Base-by-base conservation (phyloP, 768 basidiomycete species). In the Favolaschia claudopus region DNA sequence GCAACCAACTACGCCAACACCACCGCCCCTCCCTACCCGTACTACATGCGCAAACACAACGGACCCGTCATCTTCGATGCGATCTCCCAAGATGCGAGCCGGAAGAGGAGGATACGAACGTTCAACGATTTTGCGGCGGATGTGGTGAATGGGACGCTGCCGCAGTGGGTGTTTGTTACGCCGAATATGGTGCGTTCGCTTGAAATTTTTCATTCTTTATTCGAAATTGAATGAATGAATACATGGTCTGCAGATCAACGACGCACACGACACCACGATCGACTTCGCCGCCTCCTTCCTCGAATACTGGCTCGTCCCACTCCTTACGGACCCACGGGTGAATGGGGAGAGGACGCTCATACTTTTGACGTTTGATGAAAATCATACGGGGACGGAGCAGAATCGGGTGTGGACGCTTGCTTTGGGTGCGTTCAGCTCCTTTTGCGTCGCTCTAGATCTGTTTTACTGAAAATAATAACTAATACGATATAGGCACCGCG, bases 321-420 rank as follows among this genome's bases (percentile, higher is more conserved):
- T 87, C 12, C 79, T 89, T 36, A 54, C 73, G 2, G 73, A 88
- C 69, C 43, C 72, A 7, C 71, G 73, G 48, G 88, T 89, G 73
- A 88, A 89, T 69, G 77, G 73, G 54, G 70, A 77, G 44, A 72
- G 68, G 20, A 88, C 88, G 1, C 73, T 89, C 47, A 82, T 89
- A 64, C 63, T 87, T 9, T 64, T 89, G 49, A 88, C 85, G 0
- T 89, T 89, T 51, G 88, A 89, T 51, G 87, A 89, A 71, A 85
- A 73, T 32, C 77, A 72, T 24, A 69, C 67, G 0, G 72, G 74
- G 47, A 65, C 65, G 27, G 68, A 73, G 43, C 82, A 81, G 67
- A 88, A 89, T 67, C 72, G 69, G 2, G 72, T 88, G 38, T 79
- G 71, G 58, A 67, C 77, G 5, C 33, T 85, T 42, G 71, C 85